Evolutionary conservation across 106 monocot genomes (phyloP), one percentile per base, ranked within the genome.

Genomic region (Acanthochlamys bracteata): DNA sequence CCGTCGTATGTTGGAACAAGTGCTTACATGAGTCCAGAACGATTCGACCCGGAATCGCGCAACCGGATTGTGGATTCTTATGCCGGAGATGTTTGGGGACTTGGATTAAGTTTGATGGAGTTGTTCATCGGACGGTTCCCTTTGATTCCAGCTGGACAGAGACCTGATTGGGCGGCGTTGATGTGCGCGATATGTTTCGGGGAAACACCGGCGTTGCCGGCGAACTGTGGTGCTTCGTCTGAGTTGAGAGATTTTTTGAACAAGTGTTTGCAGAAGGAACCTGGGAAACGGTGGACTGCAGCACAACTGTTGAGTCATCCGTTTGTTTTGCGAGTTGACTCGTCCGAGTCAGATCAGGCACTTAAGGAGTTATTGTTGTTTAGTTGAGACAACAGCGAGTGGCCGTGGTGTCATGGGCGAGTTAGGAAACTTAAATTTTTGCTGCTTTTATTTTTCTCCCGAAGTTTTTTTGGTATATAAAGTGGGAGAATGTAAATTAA

Each of bases 131-230:
- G 82, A 0, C 70, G 67, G 17, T 92, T 87, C 63, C 93, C 93
- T 24, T 75, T 93, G 53, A 60, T 93, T 25, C 75, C 71, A 47
- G 69, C 69, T 42, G 93, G 93, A 25, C 78, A 85, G 78, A 51
- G 83, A 25, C 89, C 93, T 0, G 86, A 83, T 49, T 93, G 93
- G 93, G 85, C 89, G 4, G 71, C 89, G 49, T 83, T 98, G 13
- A 86, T 98, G 88, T 91, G 88, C 74, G 88, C 96, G 13, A 91
- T 98, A 51, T 98, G 91, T 66, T 78, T 91, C 80, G 96, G 85
- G 4, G 90, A 88, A 57, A 65, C 69, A 20, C 84, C 84, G 65
- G 41, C 20, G 24, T 49, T 84, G 43, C 84, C 83, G 47, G 16
- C 7, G 22, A 20, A 21, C 10, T 55, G 20, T 10, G 63, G 22